These are phyloP conservation scores for Acacia concinna DNA, from an alignment of 331 rosid genomes.

Conservation along the genomic window DNA sequence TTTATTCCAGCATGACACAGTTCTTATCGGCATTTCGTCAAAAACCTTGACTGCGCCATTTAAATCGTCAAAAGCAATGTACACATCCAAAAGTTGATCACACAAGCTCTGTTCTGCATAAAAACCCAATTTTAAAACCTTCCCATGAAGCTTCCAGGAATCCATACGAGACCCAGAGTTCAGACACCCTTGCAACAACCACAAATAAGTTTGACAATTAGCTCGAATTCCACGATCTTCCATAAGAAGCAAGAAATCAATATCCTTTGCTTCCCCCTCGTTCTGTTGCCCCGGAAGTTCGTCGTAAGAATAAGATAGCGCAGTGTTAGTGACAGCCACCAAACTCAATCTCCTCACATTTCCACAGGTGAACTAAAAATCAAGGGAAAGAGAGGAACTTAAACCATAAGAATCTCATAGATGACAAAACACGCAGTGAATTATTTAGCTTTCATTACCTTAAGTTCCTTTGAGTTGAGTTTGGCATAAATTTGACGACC, in stretches of 20 bases:
- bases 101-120: slow-evolving; percentile 40
- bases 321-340: slow-evolving; percentile 44
- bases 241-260: slow-evolving; percentile 63
- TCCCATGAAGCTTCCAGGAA: slow-evolving; percentile 67
- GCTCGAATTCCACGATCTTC: slow-evolving; percentile 66
- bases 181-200: slow-evolving; percentile 66
- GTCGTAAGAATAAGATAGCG: slow-evolving; percentile 34
- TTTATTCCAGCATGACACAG: slow-evolving; percentile 62
- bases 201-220: slow-evolving; percentile 72
- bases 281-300: slow-evolving; percentile 31
- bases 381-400: background rate
- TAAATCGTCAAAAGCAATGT: slow-evolving; percentile 50
- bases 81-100: slow-evolving; percentile 54
- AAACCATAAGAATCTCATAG: background rate
- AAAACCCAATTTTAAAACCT: slow-evolving; percentile 71
- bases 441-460: slow-evolving; percentile 32
- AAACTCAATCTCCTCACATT: slow-evolving; percentile 31
- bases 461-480: slow-evolving; percentile 24
- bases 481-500: slow-evolving; percentile 7
- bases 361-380: slow-evolving; percentile 38
- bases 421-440: background rate
- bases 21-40: slow-evolving; percentile 54
- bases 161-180: slow-evolving; percentile 53
- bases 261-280: slow-evolving; percentile 38
- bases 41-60: slow-evolving; percentile 51